Percentiles rank a stretch among this genome's conserved stretches.
Evolutionary conservation across 306 rosid species (phyloP).

Genomic region (Cucumis hystrix): DNA sequence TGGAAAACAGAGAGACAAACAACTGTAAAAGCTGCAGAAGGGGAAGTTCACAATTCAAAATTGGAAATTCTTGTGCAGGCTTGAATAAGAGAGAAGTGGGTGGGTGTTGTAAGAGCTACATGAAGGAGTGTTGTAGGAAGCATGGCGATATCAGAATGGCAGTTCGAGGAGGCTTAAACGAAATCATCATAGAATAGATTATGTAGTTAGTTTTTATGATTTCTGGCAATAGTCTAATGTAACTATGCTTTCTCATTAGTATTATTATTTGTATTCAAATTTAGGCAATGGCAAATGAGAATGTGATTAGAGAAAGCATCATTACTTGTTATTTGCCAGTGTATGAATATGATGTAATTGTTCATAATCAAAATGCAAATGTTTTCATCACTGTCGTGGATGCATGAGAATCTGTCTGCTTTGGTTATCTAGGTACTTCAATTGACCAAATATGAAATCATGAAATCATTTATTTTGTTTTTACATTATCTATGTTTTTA

Average conservation of each 20-base stretch:
- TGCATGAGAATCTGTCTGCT: background rate
- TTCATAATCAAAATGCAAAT: background rate
- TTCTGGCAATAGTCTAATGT: background rate
- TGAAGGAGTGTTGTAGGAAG: conserved; percentile 60
- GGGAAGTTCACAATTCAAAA: conserved; percentile 3
- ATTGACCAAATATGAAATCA: too few relatives aligned
- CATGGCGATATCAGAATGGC: conserved; percentile 32
- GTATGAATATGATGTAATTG: background rate
- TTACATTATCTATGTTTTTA: too few relatives aligned
- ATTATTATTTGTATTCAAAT: background rate
- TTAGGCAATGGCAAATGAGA: background rate
- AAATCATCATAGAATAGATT: conserved; percentile 43
- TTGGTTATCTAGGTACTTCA: too few relatives aligned
- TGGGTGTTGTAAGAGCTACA: conserved; percentile 76
- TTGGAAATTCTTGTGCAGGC: conserved; percentile 30
- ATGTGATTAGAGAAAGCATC: background rate
- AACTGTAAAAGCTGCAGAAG: conserved; percentile 22
- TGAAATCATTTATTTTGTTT: too few relatives aligned
- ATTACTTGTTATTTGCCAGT: background rate
- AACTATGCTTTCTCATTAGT: background rate
- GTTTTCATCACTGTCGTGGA: background rate
- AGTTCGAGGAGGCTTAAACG: conserved; percentile 43
- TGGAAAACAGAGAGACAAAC: conserved; percentile 4
- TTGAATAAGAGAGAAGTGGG: conserved; percentile 42
- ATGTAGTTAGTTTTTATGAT: background rate